These are phyloP conservation scores for Vitis hybrid DNA, from an alignment of 177 flowering plant genomes.

Conservation along the genomic window DNA sequence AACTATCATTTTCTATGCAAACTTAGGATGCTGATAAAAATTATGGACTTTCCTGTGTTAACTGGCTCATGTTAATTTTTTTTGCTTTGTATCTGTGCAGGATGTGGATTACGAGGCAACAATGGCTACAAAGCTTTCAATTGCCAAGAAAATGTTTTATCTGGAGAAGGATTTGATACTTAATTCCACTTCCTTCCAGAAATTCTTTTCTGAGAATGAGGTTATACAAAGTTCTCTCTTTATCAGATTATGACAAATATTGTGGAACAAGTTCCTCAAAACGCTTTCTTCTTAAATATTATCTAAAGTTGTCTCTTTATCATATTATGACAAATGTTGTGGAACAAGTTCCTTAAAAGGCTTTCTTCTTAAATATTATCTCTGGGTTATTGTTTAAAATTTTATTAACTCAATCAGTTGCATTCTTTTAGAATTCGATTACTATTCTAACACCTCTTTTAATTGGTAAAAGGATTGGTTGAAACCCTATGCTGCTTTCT, in stretches of 20 bases:
- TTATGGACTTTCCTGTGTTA: not conserved
- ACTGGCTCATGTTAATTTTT: not conserved
- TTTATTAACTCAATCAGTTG: not conserved
- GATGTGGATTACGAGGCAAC: conserved; percentile 94
- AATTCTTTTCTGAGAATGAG: conserved; percentile 83
- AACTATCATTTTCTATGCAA: not conserved
- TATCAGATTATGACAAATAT: not conserved
- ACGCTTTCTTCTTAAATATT: not conserved
- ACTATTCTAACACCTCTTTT: conserved; percentile 8
- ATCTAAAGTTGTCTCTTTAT: too few species aligned
- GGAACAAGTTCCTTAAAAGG: too few species aligned
- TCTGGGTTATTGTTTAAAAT: not conserved
- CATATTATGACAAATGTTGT: too few species aligned
- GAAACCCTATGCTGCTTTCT: conserved; percentile 96
- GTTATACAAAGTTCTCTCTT: conserved; percentile 25
- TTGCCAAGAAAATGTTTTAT: conserved; percentile 72
- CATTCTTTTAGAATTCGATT: not conserved
- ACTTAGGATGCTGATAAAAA: not conserved
- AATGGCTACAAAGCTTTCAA: conserved; percentile 76
- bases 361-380: not conserved
- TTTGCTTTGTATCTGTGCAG: conserved; percentile 32
- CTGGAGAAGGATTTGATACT: conserved; percentile 66
- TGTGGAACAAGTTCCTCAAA: not conserved
- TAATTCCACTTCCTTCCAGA: conserved; percentile 64
- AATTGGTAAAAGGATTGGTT: conserved; percentile 72